Evolutionary conservation across 2,329 filamentous ascomycete species (phyloP).

Genomic region (Nigrograna mackinnonii): DNA sequence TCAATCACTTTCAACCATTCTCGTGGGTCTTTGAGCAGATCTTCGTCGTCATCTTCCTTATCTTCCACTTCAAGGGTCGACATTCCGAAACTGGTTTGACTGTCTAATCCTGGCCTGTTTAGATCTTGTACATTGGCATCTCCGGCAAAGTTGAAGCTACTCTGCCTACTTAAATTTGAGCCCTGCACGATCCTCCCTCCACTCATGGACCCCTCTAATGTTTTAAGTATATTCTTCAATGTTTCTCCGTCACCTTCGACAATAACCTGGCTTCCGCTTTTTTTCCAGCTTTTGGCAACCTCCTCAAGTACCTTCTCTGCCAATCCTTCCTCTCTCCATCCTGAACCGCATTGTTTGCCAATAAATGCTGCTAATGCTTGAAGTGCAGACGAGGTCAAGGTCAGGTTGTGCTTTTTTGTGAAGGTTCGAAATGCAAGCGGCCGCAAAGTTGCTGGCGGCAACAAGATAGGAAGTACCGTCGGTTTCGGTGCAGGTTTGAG

Average conservation of each 20-base stretch:
- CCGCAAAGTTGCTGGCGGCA: constrained; percentile 83
- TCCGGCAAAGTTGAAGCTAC: constrained; percentile 64
- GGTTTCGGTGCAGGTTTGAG: constrained; percentile 57
- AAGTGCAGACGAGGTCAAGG: constrained; percentile 83
- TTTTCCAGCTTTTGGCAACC: constrained; percentile 89
- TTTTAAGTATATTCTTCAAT: constrained; percentile 81
- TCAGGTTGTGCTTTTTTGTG: constrained; percentile 96
- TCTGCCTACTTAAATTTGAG: constrained; percentile 63
- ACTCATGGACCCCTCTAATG: constrained; percentile 83
- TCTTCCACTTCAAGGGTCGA: constrained; percentile 55
- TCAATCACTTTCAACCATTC: constrained; percentile 83
- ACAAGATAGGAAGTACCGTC: constrained; percentile 81
- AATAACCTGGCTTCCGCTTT: constrained; percentile 83
- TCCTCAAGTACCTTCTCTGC: constrained; percentile 93
- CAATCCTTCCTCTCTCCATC: constrained; percentile 93
- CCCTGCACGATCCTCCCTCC: constrained; percentile 71
- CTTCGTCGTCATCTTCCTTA: constrained; percentile 63
- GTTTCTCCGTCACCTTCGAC: constrained; percentile 75
- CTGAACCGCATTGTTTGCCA: constrained; percentile 89
- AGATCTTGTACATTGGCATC: constrained; percentile 24
- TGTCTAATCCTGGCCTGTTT: constrained; percentile 51
- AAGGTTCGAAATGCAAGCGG: constrained; percentile 94
- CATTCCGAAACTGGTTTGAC: constrained; percentile 66
- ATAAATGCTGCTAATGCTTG: constrained; percentile 87
- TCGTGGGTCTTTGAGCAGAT: constrained; percentile 68